Evolutionary conservation across 2,329 filamentous ascomycete species (phyloP).

Genomic region (Ceratocystiopsis minuta): DNA sequence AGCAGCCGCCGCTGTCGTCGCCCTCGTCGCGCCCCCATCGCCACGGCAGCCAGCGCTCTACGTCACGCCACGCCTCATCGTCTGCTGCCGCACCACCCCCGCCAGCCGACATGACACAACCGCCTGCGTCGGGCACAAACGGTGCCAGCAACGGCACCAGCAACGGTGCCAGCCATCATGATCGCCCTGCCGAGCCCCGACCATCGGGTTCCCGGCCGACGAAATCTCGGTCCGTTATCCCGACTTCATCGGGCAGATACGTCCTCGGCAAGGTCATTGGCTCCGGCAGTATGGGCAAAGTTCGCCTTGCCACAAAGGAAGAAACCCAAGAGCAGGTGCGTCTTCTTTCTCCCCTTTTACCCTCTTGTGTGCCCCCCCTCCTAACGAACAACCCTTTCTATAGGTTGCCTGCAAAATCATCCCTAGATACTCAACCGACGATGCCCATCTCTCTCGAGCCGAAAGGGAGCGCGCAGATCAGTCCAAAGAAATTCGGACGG

Average conservation of each 20-base stretch:
- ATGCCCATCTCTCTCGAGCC: slow-evolving; percentile 51
- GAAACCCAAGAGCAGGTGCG: slow-evolving; percentile 80
- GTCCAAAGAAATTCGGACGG: slow-evolving; percentile 89
- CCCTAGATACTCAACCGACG: slow-evolving; percentile 73
- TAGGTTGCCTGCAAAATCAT: slow-evolving; percentile 96
- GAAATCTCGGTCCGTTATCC: slow-evolving; percentile 62
- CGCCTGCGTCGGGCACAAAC: too few relatives aligned
- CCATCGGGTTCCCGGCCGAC: slow-evolving; percentile 30
- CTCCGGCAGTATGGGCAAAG: slow-evolving; percentile 96
- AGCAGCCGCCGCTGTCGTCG: slow-evolving; percentile 23
- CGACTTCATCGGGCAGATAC: slow-evolving; percentile 82
- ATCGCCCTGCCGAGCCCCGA: slow-evolving; percentile 23
- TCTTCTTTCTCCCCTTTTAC: background rate
- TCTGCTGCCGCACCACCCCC: slow-evolving; percentile 4
- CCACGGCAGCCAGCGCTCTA: slow-evolving; percentile 32
- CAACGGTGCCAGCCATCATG: too few relatives aligned
- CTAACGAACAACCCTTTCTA: background rate
- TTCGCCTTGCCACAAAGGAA: slow-evolving; percentile 82
- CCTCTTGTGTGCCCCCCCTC: background rate
- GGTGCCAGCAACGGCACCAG: too few relatives aligned
- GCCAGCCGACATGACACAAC: slow-evolving; percentile 11
- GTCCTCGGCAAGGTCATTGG: slow-evolving; percentile 92
- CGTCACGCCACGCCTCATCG: slow-evolving; percentile 7
- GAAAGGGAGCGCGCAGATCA: slow-evolving; percentile 84
- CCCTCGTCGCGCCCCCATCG: slow-evolving; percentile 29